Evolutionary conservation across 768 basidiomycete genomes (phyloP).

Genomic region (Gyrodon lividus): DNA sequence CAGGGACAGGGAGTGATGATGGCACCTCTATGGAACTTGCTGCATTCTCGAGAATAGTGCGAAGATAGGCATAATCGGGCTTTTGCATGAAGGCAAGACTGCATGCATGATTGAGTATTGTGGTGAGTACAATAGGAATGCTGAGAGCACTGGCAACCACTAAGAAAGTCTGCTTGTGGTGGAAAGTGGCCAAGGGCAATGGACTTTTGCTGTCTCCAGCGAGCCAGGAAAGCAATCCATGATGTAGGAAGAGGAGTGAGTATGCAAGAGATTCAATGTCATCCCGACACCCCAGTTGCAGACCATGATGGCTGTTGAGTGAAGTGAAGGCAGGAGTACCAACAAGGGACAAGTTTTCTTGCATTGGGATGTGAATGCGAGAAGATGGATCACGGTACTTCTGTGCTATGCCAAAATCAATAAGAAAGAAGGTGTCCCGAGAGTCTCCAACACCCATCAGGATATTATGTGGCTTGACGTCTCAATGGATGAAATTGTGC

Average conservation of each 20-base stretch:
- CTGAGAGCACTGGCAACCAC: not conserved
- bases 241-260: not conserved
- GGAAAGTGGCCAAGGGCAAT: not conserved
- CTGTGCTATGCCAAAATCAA: constrained; percentile 7
- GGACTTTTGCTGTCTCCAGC: not conserved
- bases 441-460: constrained; percentile 1
- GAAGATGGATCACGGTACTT: not conserved
- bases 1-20: too few species aligned
- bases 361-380: not conserved
- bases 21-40: too few species aligned
- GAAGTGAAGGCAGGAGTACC: not conserved
- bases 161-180: not conserved
- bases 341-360: not conserved
- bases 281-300: not conserved
- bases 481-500: not conserved
- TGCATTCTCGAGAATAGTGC: too few species aligned
- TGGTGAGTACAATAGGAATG: not conserved
- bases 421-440: not conserved
- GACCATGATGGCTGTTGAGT: not conserved
- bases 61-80: too few species aligned
- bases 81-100: not conserved
- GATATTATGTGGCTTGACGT: constrained; percentile 9
- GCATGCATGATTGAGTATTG: not conserved
- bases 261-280: constrained; percentile 1
- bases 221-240: constrained; percentile 4